phyloP scores from a whole-genome alignment of 2,329 filamentous ascomycete species.

The Colletotrichum viniferum region DNA sequence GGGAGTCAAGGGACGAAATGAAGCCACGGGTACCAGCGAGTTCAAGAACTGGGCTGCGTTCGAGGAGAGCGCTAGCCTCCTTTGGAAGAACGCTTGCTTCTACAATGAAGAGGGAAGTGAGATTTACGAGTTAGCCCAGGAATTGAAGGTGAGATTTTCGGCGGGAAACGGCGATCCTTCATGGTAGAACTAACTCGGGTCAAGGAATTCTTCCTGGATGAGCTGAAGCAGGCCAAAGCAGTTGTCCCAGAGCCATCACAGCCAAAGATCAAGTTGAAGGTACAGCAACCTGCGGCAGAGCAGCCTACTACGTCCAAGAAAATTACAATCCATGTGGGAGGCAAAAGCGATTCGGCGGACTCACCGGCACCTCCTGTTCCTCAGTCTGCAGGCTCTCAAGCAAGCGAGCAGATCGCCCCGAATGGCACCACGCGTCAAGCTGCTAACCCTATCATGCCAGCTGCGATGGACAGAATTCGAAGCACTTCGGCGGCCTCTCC shows the following conservation, averaged over 20 bases:
- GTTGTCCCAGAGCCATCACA: constrained; percentile 74
- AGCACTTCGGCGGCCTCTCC: constrained; percentile 49
- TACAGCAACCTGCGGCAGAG: constrained; percentile 49
- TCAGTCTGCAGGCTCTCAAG: constrained; percentile 37
- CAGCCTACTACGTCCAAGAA: constrained; percentile 53
- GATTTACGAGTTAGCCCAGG: constrained; percentile 76
- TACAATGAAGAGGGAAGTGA: constrained; percentile 94
- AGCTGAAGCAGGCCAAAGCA: constrained; percentile 74
- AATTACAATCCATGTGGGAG: constrained; percentile 74
- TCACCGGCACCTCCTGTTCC: constrained; percentile 51
- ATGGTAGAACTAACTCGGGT: constrained; percentile 13
- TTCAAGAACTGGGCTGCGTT: constrained; percentile 85
- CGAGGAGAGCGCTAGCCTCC: constrained; percentile 77
- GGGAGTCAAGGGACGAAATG: constrained; percentile 72
- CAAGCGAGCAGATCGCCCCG: constrained; percentile 37
- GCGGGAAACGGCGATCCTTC: no score
- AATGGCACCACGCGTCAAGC: constrained; percentile 22
- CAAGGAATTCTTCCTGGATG: constrained; percentile 70
- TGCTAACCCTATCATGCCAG: constrained; percentile 11
- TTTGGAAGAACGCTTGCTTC: constrained; percentile 87
- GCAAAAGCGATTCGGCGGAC: constrained; percentile 57
- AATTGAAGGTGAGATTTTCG: constrained; percentile 69
- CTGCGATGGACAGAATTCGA: constrained; percentile 25
- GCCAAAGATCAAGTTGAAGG: constrained; percentile 82
- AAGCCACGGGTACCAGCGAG: constrained; percentile 66